Evolutionary conservation across 2,329 filamentous ascomycete species (phyloP).

Genomic region (Claviceps lovelessii): DNA sequence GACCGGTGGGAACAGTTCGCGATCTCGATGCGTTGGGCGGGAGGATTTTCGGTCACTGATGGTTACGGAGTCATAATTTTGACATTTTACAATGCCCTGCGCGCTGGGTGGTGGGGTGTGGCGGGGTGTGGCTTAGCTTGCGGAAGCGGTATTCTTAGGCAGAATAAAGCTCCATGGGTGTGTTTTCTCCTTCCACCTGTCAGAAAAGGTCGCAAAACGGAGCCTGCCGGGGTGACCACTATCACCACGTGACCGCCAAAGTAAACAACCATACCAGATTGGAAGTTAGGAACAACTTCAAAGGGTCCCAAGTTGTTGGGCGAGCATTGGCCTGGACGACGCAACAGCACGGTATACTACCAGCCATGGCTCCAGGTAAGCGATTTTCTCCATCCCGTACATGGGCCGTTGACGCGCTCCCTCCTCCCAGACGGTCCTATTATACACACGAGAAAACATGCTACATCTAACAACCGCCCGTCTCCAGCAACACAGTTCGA

Average conservation of each 20-base stretch:
- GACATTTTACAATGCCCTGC: slow-evolving; percentile 23
- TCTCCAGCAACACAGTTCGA: slow-evolving; percentile 61
- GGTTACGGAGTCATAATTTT: slow-evolving; percentile 18
- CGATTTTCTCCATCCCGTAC: background rate
- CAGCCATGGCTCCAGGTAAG: slow-evolving; percentile 29
- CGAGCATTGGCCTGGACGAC: background rate
- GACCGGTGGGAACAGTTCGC: background rate
- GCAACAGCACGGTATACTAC: background rate
- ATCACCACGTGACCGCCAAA: slow-evolving; percentile 23
- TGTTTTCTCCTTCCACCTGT: background rate
- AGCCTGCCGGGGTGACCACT: slow-evolving; percentile 2
- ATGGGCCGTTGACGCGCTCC: background rate
- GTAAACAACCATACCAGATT: slow-evolving; percentile 19
- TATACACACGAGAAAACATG: background rate
- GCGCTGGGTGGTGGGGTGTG: slow-evolving; percentile 13
- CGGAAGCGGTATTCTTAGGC: slow-evolving; percentile 16
- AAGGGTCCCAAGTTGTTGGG: background rate
- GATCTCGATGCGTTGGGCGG: background rate
- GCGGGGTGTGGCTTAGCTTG: slow-evolving; percentile 24
- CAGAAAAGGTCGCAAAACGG: background rate
- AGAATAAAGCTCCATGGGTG: slow-evolving; percentile 12
- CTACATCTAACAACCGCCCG: background rate
- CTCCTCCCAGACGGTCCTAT: background rate
- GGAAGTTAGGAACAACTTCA: slow-evolving; percentile 4
- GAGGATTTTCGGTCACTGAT: background rate